Evolutionary conservation across 495 filamentous ascomycete species (phyloP).

Genomic region (Penicillium arizonense): DNA sequence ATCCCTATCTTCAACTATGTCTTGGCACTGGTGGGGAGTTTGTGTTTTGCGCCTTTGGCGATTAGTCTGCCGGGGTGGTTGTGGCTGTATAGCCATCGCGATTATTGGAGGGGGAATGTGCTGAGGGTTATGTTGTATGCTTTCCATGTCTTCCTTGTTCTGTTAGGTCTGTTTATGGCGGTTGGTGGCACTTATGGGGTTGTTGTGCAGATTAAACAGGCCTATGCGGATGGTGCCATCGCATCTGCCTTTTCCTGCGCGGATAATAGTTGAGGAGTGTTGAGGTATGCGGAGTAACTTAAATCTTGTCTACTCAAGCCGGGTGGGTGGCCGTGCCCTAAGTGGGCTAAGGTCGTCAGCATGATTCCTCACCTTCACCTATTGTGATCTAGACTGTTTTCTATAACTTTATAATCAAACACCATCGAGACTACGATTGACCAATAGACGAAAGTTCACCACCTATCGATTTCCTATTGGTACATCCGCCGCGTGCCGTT

Average conservation of each 20-base stretch:
- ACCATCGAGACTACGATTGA: no score
- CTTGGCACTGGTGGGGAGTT: slow-evolving; percentile 42
- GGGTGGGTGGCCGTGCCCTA: no score
- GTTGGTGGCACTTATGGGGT: slow-evolving; percentile 42
- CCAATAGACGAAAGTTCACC: no score
- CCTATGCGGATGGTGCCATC: slow-evolving; percentile 35
- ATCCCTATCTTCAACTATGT: slow-evolving; percentile 72
- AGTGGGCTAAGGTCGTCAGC: no score
- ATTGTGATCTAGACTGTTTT: no score
- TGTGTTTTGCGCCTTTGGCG: slow-evolving; percentile 40
- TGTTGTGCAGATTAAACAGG: slow-evolving; percentile 36
- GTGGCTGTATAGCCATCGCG: slow-evolving; percentile 44
- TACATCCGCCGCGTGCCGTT: background rate
- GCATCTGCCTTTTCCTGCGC: slow-evolving; percentile 40
- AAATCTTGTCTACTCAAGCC: no score
- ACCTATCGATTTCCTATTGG: no score
- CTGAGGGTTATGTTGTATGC: slow-evolving; percentile 14
- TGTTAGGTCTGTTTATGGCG: slow-evolving; percentile 38
- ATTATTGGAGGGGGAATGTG: slow-evolving; percentile 30
- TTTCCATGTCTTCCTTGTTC: slow-evolving; percentile 28
- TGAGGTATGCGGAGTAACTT: background rate
- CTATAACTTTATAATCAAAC: no score
- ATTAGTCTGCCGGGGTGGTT: slow-evolving; percentile 43
- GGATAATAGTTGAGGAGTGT: slow-evolving; percentile 33
- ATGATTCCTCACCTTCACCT: no score